Base-by-base conservation (phyloP, 2,329 filamentous ascomycete species). In the Epichloe sylvatica region DNA sequence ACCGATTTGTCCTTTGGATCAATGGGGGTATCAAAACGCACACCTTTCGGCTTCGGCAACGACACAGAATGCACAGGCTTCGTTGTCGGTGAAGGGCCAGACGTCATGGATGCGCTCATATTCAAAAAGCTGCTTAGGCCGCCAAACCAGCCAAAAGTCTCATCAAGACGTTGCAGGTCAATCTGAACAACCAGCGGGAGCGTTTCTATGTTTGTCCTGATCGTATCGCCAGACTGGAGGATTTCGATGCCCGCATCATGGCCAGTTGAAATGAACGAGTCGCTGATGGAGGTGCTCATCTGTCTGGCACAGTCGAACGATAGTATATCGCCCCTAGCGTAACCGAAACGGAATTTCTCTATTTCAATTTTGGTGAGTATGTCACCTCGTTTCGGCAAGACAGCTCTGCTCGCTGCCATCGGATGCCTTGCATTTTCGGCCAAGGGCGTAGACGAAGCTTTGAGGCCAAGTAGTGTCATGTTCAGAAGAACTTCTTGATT, bases 101-200 rank as follows among this genome's bases (percentile, higher is more conserved):
- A 89, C 11, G 83, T 80, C 54, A 94, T 84, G 0, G 91, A 95
- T 52, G 78, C 85, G 54, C 89, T 86, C 63, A 96, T 78, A 58
- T 92, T 94, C 41, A 98, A 70, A 47, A 98, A 84, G 55, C 89
- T 88, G 63, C 90, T 95, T 41, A 98, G 71, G 0, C 92, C 92
- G 36, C 92, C 92, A 65, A 96, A 90, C 74, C 86, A 88, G 50
- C 80, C 80, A 52, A 97, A 81, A 0, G 86, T 86, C 58, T 95
- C 89, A 57, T 97, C 92, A 21, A 97, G 69, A 49, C 79, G 78
- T 54, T 84, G 82, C 15, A 96, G 69, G 60, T 97, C 86, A 39
- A 97, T 67, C 50, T 81, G 77, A 9, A 95, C 64, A 51, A 83
- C 78, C 2, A 96, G 65, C 5, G 90, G 88, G 9, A 94, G 72